Conservation (phyloP, 2,329 filamentous ascomycete species). For the Chaetoscypha palmicola region DNA sequence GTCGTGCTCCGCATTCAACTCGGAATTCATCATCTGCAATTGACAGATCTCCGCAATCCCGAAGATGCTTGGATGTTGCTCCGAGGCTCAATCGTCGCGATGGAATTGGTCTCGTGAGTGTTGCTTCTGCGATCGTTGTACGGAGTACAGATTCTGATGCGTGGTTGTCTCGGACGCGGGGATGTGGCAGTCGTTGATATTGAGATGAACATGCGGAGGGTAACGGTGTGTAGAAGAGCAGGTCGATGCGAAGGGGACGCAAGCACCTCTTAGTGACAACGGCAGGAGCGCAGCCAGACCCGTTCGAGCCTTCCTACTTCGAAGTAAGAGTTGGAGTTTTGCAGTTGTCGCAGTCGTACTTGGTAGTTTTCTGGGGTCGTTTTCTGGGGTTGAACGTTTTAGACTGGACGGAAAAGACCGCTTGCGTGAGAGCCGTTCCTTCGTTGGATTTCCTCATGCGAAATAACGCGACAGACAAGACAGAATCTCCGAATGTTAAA, state of each 20-base stretch:
- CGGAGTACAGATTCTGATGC: background rate
- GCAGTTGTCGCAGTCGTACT: slow-evolving; percentile 1
- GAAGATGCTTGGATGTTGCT: background rate
- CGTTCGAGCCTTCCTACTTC: background rate
- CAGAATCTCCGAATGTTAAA: no score
- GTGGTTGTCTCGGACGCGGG: slow-evolving; percentile 2
- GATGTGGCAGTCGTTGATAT: background rate
- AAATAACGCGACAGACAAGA: no score
- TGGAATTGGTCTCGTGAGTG: background rate
- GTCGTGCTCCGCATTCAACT: slow-evolving; percentile 1
- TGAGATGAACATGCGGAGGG: background rate
- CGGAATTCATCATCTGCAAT: slow-evolving; percentile 7
- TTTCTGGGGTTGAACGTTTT: background rate
- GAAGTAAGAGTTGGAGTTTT: background rate
- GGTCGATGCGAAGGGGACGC: no score
- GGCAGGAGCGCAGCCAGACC: no score
- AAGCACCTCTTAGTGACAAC: no score
- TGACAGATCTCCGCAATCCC: slow-evolving; percentile 1
- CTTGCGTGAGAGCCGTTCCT: no score
- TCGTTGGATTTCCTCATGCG: no score
- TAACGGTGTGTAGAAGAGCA: no score
- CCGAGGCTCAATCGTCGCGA: slow-evolving; percentile 3
- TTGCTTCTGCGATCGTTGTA: background rate
- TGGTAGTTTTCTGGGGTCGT: background rate
- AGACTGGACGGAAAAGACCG: slow-evolving; percentile 1